Conservation (phyloP, 2,329 filamentous ascomycete genomes). For the Elsinoe ampelina region DNA sequence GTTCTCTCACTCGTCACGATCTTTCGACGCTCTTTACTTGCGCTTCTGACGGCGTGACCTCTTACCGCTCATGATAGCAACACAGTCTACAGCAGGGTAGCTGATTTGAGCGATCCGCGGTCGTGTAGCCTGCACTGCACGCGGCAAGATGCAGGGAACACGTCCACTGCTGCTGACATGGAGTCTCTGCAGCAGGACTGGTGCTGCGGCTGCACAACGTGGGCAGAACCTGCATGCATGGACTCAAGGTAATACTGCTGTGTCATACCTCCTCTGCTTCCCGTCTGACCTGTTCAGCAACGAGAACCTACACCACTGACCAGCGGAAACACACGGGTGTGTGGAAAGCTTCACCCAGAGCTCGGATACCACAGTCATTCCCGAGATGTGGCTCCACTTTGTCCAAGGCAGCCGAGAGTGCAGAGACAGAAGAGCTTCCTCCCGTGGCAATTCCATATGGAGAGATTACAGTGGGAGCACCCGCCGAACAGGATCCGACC, state of each 20-base stretch:
- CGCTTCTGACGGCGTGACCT: neutral
- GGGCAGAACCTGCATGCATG: neutral
- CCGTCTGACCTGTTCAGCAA: neutral
- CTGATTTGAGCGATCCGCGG: neutral
- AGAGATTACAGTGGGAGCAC: slow-evolving; percentile 66
- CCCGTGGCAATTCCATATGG: slow-evolving; percentile 49
- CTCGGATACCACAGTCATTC: neutral
- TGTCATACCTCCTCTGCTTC: neutral
- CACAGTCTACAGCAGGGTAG: neutral
- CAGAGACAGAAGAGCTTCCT: slow-evolving; percentile 16
- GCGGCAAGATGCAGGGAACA: slow-evolving; percentile 5
- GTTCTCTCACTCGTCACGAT: neutral
- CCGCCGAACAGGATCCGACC: slow-evolving; percentile 65
- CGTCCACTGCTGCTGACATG: slow-evolving; percentile 2
- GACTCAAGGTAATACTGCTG: neutral
- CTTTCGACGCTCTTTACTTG: neutral
- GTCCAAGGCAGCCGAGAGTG: neutral
- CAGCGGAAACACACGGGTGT: neutral
- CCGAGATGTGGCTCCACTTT: slow-evolving; percentile 7
- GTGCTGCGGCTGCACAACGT: neutral
- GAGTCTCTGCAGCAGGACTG: slow-evolving; percentile 2
- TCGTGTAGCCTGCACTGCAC: neutral
- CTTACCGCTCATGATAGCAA: slow-evolving; percentile 5
- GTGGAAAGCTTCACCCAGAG: neutral
- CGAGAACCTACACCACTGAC: neutral